Conservation (phyloP, 2,329 filamentous ascomycete genomes). For the Penicillium sp. region DNA sequence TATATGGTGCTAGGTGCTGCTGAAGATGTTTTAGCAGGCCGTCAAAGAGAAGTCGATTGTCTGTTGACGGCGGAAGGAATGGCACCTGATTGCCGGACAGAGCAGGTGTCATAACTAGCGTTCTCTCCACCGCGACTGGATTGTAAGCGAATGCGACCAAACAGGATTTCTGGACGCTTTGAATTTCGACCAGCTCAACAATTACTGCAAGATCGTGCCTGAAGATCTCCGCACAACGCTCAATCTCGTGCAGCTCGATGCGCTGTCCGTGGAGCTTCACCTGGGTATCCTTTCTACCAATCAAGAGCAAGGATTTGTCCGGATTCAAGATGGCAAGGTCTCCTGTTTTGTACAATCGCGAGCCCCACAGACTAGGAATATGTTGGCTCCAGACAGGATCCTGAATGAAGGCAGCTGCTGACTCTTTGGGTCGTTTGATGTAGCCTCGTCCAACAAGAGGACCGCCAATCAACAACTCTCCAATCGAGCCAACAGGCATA, state of each 20-base stretch:
- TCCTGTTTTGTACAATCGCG: conserved; percentile 28
- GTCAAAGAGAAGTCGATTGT: not conserved
- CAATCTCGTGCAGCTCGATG: conserved; percentile 35
- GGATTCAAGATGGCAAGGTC: conserved; percentile 32
- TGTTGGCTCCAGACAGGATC: not conserved
- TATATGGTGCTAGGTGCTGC: not conserved
- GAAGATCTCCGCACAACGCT: conserved; percentile 17
- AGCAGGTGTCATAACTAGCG: not conserved
- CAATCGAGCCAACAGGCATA: conserved; percentile 1
- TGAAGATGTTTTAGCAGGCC: not conserved
- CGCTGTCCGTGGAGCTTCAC: conserved; percentile 37
- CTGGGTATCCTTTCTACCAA: conserved; percentile 35
- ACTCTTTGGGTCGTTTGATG: not conserved
- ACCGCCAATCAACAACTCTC: conserved; percentile 8
- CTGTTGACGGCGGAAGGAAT: not conserved
- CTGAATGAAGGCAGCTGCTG: not conserved
- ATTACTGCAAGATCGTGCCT: not conserved
- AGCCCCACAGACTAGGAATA: not conserved
- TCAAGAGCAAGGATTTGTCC: conserved; percentile 30
- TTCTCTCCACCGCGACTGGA: not conserved
- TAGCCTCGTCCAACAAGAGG: conserved; percentile 9
- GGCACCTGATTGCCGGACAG: not conserved
- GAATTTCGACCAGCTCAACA: not conserved
- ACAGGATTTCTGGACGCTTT: not conserved
- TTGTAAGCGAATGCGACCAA: not conserved